phyloP scores from a whole-genome alignment of 1,139 yeast genomes.

The Scheffersomyces parashehatae region DNA sequence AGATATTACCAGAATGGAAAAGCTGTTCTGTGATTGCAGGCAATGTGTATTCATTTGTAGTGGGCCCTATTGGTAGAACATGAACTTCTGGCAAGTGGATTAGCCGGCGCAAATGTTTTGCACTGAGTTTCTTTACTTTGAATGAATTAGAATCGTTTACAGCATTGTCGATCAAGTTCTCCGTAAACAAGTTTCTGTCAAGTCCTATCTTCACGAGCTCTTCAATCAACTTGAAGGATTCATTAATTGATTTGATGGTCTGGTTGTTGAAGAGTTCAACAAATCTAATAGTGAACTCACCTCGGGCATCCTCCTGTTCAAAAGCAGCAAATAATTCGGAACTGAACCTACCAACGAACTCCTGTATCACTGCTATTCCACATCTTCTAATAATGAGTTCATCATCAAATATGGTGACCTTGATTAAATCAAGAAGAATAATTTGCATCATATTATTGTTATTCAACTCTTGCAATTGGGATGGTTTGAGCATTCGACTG shows the following conservation, averaged over 20 bases:
- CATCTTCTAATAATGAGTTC: constrained; percentile 79
- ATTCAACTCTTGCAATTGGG: constrained; percentile 7
- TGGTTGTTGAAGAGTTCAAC: constrained; percentile 50
- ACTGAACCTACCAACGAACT: constrained; percentile 77
- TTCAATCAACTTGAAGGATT: constrained; percentile 20
- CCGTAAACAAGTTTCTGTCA: constrained; percentile 24
- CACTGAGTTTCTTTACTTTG: constrained; percentile 32
- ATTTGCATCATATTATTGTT: constrained; percentile 19
- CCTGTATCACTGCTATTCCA: constrained; percentile 85
- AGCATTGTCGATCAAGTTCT: constrained; percentile 25
- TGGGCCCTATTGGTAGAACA: no score
- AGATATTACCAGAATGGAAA: constrained; percentile 14
- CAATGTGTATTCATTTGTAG: no score
- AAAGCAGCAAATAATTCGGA: constrained; percentile 20
- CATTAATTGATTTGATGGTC: constrained; percentile 19
- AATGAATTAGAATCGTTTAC: constrained; percentile 32
- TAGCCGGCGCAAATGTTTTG: constrained; percentile 9
- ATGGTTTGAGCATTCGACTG: constrained; percentile 22
- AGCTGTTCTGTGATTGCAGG: background rate
- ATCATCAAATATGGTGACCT: constrained; percentile 63
- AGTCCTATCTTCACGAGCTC: constrained; percentile 31
- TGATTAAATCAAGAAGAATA: constrained; percentile 46
- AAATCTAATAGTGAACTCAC: constrained; percentile 45
- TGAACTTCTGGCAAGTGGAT: background rate
- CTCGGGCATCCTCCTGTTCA: constrained; percentile 21